Percentiles rank a stretch among this genome's conserved stretches.
Evolutionary conservation across 106 monocot genomes (phyloP).

Genomic region (Platanthera guangdongensis): DNA sequence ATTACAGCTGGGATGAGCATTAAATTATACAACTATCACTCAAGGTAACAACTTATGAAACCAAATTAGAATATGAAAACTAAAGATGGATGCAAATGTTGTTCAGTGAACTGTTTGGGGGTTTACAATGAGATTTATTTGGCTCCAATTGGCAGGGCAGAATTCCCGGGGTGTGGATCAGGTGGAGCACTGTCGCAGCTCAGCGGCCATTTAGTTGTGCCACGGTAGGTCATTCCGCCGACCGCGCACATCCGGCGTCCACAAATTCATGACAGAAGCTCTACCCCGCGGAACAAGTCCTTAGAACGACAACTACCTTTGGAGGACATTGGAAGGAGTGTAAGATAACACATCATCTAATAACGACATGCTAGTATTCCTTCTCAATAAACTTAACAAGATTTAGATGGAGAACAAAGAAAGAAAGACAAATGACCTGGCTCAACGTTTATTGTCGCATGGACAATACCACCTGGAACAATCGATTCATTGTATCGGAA

Average conservation of each 20-base stretch:
- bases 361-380: not conserved
- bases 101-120: too few species aligned
- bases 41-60: not conserved
- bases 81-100: not conserved
- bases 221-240: too few species aligned
- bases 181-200: too few species aligned
- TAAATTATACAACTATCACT: not conserved
- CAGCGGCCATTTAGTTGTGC: too few species aligned
- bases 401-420: not conserved
- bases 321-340: not conserved
- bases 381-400: not conserved
- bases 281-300: not conserved
- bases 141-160: too few species aligned
- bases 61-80: not conserved
- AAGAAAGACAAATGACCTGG: conserved; percentile 39
- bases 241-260: too few species aligned
- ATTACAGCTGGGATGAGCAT: not conserved
- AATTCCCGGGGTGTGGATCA: too few species aligned
- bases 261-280: too few species aligned
- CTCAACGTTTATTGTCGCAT: conserved; percentile 81
- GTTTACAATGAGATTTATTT: too few species aligned
- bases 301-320: not conserved
- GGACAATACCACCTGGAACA: conserved; percentile 60
- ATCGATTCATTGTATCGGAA: conserved; percentile 70
- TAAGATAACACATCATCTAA: not conserved